Evolutionary conservation across 306 rosid genomes (phyloP).

Genomic region (Datisca glomerata): DNA sequence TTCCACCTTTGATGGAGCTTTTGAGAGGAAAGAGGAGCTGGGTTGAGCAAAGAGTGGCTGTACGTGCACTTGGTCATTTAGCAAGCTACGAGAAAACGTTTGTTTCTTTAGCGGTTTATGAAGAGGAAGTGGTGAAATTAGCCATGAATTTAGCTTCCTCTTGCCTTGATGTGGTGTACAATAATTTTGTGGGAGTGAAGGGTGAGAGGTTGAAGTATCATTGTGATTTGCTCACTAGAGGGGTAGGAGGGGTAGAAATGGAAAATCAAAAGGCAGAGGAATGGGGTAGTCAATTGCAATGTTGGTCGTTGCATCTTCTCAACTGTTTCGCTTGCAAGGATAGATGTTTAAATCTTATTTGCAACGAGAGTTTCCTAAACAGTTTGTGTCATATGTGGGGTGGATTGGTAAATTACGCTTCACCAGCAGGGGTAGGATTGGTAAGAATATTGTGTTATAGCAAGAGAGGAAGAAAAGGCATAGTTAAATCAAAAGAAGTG

Average conservation of each 20-base stretch:
- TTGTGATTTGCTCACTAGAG: constrained; percentile 44
- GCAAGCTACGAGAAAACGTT: constrained; percentile 39
- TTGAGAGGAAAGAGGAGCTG: constrained; percentile 50
- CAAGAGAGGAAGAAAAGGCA: constrained; percentile 32
- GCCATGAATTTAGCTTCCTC: constrained; percentile 30
- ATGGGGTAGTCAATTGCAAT: constrained; percentile 55
- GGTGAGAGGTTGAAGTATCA: constrained; percentile 40
- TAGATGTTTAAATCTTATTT: constrained; percentile 38
- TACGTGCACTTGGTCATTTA: constrained; percentile 53
- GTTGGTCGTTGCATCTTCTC: constrained; percentile 63
- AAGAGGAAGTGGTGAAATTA: constrained; percentile 26
- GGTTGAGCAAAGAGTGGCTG: constrained; percentile 68
- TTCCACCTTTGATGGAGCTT: constrained; percentile 38
- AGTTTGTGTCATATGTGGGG: constrained; percentile 47
- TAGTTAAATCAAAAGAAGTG: constrained; percentile 24
- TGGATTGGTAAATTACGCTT: too few species aligned
- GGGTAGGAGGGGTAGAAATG: constrained; percentile 40
- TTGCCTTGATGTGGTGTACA: constrained; percentile 32
- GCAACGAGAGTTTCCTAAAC: constrained; percentile 31
- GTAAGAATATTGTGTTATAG: constrained; percentile 34
- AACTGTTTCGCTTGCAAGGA: constrained; percentile 43
- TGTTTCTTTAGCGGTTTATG: constrained; percentile 26
- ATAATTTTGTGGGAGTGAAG: constrained; percentile 27
- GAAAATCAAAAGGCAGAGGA: constrained; percentile 59
- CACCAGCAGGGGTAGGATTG: constrained; percentile 50